Base-by-base conservation (phyloP, 495 filamentous ascomycete species). In the Delitschia confertaspora region DNA sequence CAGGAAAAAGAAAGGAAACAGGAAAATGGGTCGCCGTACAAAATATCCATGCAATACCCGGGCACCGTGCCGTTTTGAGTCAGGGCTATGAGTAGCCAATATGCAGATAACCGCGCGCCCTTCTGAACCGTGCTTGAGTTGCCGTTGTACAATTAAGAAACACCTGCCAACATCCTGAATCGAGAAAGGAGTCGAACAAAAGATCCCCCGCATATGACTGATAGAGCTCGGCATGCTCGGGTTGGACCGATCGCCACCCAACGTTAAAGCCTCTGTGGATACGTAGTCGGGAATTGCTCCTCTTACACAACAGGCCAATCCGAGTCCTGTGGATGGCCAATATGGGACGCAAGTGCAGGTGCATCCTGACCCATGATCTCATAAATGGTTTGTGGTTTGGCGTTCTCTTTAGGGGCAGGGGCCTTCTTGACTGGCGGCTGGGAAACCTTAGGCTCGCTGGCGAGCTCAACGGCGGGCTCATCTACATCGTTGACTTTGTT, bases 231-330 rank as follows among this genome's bases (percentile, higher is more conserved):
- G n/a, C n/a, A n/a, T n/a, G n/a, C n/a, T n/a, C n/a, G n/a, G n/a
- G n/a, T n/a, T n/a, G n/a, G n/a, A n/a, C n/a, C n/a, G n/a, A n/a
- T n/a, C n/a, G n/a, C n/a, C n/a, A n/a, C n/a, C n/a, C n/a, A n/a
- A n/a, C n/a, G n/a, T n/a, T n/a, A n/a, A n/a, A n/a, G n/a, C n/a
- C n/a, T n/a, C n/a, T n/a, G n/a, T n/a, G n/a, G n/a, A n/a, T n/a
- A n/a, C n/a, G n/a, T n/a, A n/a, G n/a, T n/a, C n/a, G n/a, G n/a
- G n/a, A n/a, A n/a, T n/a, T n/a, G n/a, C n/a, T n/a, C n/a, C n/a
- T n/a, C n/a, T 55, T 36, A 63, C 21, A 43, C 52, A 13, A 62
- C 74, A 23, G 68, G 67, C 73, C 73, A 78, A 59, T 78, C 74
- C 33, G 73, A 76, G 60, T 78, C 74, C 32, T 67, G 55, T n/a